Conservation (phyloP, 768 basidiomycete species). For the Tephrocybe sp. region DNA sequence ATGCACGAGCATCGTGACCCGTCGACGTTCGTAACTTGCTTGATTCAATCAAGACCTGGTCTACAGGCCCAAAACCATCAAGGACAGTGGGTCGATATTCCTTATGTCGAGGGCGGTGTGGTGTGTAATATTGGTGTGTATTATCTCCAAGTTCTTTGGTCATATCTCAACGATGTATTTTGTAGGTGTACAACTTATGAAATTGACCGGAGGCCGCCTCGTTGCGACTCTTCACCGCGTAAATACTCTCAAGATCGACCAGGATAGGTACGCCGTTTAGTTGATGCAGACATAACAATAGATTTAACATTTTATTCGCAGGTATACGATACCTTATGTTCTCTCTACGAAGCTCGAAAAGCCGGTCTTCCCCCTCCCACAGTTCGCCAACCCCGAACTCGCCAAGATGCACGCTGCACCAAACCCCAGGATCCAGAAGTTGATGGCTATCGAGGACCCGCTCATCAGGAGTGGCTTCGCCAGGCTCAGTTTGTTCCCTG, state of each 20-base stretch:
- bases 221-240: slow-evolving; percentile 30
- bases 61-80: slow-evolving; percentile 28
- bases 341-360: slow-evolving; percentile 27
- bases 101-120: slow-evolving; percentile 27
- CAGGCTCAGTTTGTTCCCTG: slow-evolving; percentile 24
- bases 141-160: not conserved
- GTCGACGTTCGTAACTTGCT: slow-evolving; percentile 27
- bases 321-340: slow-evolving; percentile 29
- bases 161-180: not conserved
- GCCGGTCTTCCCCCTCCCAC: slow-evolving; percentile 21
- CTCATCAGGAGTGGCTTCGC: slow-evolving; percentile 26
- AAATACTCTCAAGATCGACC: slow-evolving; percentile 28
- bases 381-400: slow-evolving; percentile 19
- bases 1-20: slow-evolving; percentile 33
- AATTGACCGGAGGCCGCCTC: slow-evolving; percentile 25
- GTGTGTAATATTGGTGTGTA: slow-evolving; percentile 29
- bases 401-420: slow-evolving; percentile 24
- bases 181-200: slow-evolving; percentile 27
- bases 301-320: not conserved
- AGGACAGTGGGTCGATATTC: slow-evolving; percentile 27
- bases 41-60: slow-evolving; percentile 27
- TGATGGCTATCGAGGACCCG: slow-evolving; percentile 24
- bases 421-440: slow-evolving; percentile 22
- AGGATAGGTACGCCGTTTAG: slow-evolving; percentile 20
- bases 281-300: not conserved